A percentile compares a stretch with the other conserved stretches of the same genome.
phyloP scores from a whole-genome alignment of 208 protist genomes.

The Leishmania aethiopica region DNA sequence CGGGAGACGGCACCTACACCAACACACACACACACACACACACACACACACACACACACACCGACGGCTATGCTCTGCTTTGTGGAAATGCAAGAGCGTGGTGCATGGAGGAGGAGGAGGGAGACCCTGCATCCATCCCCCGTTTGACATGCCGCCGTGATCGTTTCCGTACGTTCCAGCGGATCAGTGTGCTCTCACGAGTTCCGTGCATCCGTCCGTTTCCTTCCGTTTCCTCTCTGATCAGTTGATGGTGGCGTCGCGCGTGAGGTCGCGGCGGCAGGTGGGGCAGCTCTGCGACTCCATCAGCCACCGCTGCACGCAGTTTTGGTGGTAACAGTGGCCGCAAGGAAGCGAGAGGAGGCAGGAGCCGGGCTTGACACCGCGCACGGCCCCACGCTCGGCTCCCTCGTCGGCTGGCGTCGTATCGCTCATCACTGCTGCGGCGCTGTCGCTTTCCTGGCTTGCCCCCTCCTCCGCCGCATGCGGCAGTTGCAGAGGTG shows the following conservation, averaged over 20 bases:
- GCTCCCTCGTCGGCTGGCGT: conserved; percentile 4
- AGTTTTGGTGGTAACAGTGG: conserved; percentile 72
- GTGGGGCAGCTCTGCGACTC: conserved; percentile 52
- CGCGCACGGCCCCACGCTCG: conserved; percentile 7
- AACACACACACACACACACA: neutral
- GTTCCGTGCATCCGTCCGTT: neutral
- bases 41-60: neutral
- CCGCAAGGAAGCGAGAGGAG: conserved; percentile 54
- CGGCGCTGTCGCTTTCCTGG: neutral
- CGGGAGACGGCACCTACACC: neutral
- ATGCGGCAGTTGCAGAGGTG: neutral
- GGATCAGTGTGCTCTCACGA: neutral
- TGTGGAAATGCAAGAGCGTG: neutral
- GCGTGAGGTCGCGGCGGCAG: conserved; percentile 49
- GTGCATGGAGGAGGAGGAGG: neutral
- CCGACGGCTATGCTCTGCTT: neutral
- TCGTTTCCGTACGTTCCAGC: neutral
- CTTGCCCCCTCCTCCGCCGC: neutral
- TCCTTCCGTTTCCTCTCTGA: neutral
- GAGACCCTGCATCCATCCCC: too few species aligned
- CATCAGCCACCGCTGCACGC: conserved; percentile 75
- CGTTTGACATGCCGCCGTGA: neutral
- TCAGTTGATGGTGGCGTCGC: conserved; percentile 21
- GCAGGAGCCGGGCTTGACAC: conserved; percentile 45
- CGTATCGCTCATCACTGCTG: neutral